Evolutionary conservation across 371 early-diverging fungal species (phyloP), one percentile per base, ranked within the genome.

Genomic region (Syncephalis fuscata): DNA sequence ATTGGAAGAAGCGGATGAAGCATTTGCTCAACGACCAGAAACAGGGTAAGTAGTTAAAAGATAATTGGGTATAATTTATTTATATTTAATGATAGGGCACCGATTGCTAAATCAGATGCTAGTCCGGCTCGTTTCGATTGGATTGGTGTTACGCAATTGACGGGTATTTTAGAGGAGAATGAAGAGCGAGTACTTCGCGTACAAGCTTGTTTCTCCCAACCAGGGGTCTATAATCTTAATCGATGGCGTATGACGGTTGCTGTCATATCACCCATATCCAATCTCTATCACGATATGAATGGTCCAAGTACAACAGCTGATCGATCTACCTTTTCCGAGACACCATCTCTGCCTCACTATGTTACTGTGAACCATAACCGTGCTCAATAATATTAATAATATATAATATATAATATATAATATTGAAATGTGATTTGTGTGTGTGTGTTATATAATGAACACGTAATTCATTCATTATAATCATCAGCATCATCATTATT

Each of bases 191-290:
- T 60, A 20, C 41, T 79, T 10, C 49, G 50, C 3, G 58, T 69
- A 11, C 49, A 60, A 39, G 82, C 78, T 0, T 67, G 68, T 20
- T 77, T 85, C 49, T 62, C 68, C 1, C 47, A 66, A 26, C 56
- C 70, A 25, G 86, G 84, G 7, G 67, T 79, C 0, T 83, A 78
- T 53, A 77, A 85, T 53, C 59, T 85, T 32, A 82, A 80, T 58
- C 65, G 78, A 16, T 85, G 86, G 86, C 64, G 69, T 5, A 44
- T 76, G 19, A 66, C 70, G 10, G 66, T 73, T n/a, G 32, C 11
- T 32, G 11, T 32, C 4, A 4, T 32, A 4, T 32, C 32, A 11
- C 32, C 32, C 11, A 32, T 32, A 32, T 32, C 32, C 32, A 32
- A 32, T 32, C 32, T 32, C 4, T 11, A 7, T 11, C 11, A 32